Conservation (phyloP, 441 rosid genomes). For the Euphorbia celastroides region DNA sequence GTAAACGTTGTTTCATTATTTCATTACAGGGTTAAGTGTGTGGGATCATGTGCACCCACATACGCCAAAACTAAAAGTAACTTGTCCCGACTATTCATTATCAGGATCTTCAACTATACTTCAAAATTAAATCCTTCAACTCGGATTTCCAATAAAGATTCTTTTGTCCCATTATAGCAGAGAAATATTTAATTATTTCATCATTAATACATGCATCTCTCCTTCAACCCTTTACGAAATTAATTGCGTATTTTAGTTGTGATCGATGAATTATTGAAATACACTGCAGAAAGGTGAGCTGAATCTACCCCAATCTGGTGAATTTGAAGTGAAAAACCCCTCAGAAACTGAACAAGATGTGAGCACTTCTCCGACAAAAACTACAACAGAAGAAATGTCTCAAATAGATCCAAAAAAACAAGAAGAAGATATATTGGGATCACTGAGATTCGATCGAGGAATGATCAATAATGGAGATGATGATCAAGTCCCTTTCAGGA, state of each 20-base stretch:
- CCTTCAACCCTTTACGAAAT: not conserved
- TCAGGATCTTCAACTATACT: not conserved
- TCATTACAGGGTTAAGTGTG: not conserved
- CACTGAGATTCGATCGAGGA: slow-evolving; percentile 23
- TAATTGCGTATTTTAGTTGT: not conserved
- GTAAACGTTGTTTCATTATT: not conserved
- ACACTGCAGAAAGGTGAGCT: slow-evolving; percentile 25
- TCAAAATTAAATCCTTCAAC: not conserved
- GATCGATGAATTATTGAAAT: no score
- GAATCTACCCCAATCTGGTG: slow-evolving; percentile 19
- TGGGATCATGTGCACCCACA: slow-evolving; percentile 8
- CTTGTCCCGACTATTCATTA: not conserved
- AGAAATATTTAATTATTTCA: not conserved
- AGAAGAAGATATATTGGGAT: slow-evolving; percentile 21
- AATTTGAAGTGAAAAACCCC: slow-evolving; percentile 27
- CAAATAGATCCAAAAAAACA: slow-evolving; percentile 27
- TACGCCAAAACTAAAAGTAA: not conserved
- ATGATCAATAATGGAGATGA: not conserved
- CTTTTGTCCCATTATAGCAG: not conserved
- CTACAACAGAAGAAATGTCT: slow-evolving; percentile 33
- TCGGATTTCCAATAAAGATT: not conserved
- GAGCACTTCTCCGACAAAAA: slow-evolving; percentile 30
- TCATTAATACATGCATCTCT: not conserved
- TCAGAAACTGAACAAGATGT: slow-evolving; percentile 16
- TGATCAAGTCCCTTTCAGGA: slow-evolving; percentile 52